phyloP scores from a whole-genome alignment of 73 alveolate species.

The Strombidium stylifer region DNA sequence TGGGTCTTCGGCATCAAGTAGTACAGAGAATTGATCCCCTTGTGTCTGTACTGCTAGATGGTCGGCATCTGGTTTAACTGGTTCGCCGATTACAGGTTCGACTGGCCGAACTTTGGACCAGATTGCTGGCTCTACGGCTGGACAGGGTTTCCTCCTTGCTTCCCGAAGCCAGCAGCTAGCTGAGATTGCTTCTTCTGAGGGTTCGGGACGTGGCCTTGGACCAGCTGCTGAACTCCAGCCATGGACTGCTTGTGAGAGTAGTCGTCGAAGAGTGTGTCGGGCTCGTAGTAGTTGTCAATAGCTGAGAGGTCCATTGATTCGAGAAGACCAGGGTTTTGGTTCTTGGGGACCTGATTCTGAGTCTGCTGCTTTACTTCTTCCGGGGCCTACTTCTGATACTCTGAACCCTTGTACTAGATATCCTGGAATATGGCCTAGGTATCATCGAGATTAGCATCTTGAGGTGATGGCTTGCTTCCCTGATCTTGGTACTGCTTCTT shows the following conservation, averaged over 20 bases:
- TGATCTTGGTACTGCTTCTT: too few species aligned
- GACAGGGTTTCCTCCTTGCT: not conserved
- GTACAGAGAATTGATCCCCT: constrained; percentile 15
- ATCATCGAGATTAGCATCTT: too few species aligned
- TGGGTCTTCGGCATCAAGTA: constrained; percentile 15
- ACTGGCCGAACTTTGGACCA: not conserved
- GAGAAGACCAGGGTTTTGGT: too few species aligned
- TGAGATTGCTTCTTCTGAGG: not conserved
- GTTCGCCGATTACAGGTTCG: not conserved
- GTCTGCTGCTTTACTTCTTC: not conserved
- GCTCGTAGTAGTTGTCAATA: too few species aligned
- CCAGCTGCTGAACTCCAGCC: too few species aligned
- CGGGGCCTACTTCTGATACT: not conserved
- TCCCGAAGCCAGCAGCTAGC: not conserved
- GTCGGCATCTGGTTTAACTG: not conserved
- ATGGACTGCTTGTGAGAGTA: too few species aligned
- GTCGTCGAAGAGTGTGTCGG: too few species aligned
- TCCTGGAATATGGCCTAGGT: too few species aligned
- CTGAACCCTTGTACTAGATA: too few species aligned
- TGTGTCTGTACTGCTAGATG: constrained; percentile 24
- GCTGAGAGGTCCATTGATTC: too few species aligned
- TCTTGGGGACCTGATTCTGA: not conserved
- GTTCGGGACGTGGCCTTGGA: not conserved
- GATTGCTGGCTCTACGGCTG: not conserved
- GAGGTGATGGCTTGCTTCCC: not conserved